Conservation (phyloP, 305 asterid species). For the Plantago lanceolata region DNA sequence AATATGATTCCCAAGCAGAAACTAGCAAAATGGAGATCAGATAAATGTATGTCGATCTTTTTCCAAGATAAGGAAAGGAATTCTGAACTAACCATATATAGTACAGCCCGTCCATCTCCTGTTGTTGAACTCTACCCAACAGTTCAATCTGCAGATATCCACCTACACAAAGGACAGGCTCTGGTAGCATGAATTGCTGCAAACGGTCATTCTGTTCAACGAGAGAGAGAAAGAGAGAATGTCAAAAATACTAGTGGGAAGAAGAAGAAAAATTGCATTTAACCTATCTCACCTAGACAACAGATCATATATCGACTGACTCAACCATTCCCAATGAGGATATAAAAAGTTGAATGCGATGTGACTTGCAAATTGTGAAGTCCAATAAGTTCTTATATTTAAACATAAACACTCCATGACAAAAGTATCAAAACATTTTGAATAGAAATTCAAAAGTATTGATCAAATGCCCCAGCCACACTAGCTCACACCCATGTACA, state of each 20-base stretch:
- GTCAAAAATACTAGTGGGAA: not conserved
- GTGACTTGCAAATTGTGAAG: too few species aligned
- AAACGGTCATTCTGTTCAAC: constrained; percentile 52
- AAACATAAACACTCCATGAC: too few species aligned
- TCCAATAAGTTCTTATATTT: too few species aligned
- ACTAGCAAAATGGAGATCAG: not conserved
- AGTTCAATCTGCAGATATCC: constrained; percentile 73
- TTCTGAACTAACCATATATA: constrained; percentile 57
- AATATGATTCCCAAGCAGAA: not conserved
- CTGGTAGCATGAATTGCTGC: constrained; percentile 72
- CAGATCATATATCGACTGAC: too few species aligned
- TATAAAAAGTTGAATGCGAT: too few species aligned
- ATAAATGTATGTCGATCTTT: not conserved
- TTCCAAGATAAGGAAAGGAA: not conserved
- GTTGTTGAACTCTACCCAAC: constrained; percentile 72
- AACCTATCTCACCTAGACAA: not conserved
- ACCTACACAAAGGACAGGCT: constrained; percentile 62
- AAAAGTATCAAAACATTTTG: too few species aligned
- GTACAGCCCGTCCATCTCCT: constrained; percentile 55
- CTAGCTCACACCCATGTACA: too few species aligned
- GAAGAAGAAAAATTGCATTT: not conserved
- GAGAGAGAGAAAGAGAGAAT: constrained; percentile 16
- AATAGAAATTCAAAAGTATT: too few species aligned
- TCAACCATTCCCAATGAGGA: too few species aligned
- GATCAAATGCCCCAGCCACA: too few species aligned